Evolutionary conservation across 768 basidiomycete species (phyloP).

Genomic region (Ephemerocybe angulata): DNA sequence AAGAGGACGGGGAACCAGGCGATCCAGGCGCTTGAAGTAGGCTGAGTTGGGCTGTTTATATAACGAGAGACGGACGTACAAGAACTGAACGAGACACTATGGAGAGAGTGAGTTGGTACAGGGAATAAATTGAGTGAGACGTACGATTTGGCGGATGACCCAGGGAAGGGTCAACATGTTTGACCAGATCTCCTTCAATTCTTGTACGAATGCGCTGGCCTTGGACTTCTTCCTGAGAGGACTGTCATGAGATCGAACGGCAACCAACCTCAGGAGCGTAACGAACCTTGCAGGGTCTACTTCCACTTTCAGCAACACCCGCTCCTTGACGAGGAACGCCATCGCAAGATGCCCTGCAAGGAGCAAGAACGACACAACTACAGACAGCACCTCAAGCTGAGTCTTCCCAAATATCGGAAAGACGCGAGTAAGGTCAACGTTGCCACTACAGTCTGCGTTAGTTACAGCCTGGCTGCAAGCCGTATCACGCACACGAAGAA

Average conservation of each 20-base stretch:
- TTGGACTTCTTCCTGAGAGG: conserved; percentile 24
- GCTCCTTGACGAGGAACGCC: conserved; percentile 62
- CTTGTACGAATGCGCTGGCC: conserved; percentile 30
- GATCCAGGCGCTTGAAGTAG: conserved; percentile 60
- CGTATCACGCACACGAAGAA: background rate
- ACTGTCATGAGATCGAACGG: too few species aligned
- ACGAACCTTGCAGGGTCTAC: conserved; percentile 19
- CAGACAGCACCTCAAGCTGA: conserved; percentile 78
- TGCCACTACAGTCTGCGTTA: conserved; percentile 52
- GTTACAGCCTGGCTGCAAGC: too few species aligned
- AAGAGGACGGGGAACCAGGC: conserved; percentile 93
- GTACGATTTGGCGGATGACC: conserved; percentile 76
- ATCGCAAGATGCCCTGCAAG: conserved; percentile 63
- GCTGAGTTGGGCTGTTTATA: background rate
- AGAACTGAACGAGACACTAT: conserved; percentile 78
- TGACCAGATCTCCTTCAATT: conserved; percentile 66
- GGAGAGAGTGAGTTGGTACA: background rate
- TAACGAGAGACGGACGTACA: conserved; percentile 42
- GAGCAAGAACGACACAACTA: conserved; percentile 68
- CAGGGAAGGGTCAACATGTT: conserved; percentile 68
- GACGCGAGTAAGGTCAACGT: conserved; percentile 65
- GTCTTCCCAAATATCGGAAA: conserved; percentile 76
- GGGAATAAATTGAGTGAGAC: conserved; percentile 23
- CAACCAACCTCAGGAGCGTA: too few species aligned
- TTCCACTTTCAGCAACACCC: conserved; percentile 48